Base-by-base conservation (phyloP, 2,329 filamentous ascomycete genomes). In the Neoscytalidium dimidiatum region DNA sequence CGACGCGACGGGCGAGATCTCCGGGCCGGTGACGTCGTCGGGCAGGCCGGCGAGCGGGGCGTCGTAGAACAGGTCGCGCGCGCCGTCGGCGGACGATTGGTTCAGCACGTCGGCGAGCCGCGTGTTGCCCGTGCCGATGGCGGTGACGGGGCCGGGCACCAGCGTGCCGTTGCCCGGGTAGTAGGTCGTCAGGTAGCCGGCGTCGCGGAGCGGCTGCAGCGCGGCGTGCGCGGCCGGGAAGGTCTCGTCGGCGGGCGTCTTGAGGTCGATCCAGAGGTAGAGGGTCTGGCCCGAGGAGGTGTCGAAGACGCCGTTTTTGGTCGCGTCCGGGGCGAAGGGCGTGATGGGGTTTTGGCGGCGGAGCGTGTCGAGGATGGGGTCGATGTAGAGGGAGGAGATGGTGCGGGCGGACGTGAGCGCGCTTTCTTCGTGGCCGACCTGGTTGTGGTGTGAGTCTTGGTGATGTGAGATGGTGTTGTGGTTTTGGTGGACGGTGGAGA, bases 231-330 rank as follows among this genome's bases (percentile, higher is more conserved):
- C 86, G 35, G 79, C 80, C 2, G 85, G 78, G 79, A 84, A 88
- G 1, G 87, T 87, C 33, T 78, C 79, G 0, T 75, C 70, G 5
- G 86, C 86, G 38, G 82, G 76, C 0, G 87, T 89, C 74, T 90
- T 90, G 65, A 88, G 70, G 71, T 90, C 87, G 65, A 90, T 83
- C 74, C 88, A 88, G 52, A 90, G 79, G 76, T 88, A 88, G 5
- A 90, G 79, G 0, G 87, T 89, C 73, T 89, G 86, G 5, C 73
- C 78, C 1, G 77, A 71, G 1, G 84, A 83, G 69, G 85, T 85
- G 73, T 90, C 87, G 71, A 83, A 90, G 14, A 90, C 85, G 35
- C 87, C 87, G 70, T 67, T 66, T 51, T 23, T 35, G 6, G 53
- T 28, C 2, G 51, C 67, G 13, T 26, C 28, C 31, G 77, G 74